phyloP scores from a whole-genome alignment of 352 stramenopile species.

The Phytopythium vexans region DNA sequence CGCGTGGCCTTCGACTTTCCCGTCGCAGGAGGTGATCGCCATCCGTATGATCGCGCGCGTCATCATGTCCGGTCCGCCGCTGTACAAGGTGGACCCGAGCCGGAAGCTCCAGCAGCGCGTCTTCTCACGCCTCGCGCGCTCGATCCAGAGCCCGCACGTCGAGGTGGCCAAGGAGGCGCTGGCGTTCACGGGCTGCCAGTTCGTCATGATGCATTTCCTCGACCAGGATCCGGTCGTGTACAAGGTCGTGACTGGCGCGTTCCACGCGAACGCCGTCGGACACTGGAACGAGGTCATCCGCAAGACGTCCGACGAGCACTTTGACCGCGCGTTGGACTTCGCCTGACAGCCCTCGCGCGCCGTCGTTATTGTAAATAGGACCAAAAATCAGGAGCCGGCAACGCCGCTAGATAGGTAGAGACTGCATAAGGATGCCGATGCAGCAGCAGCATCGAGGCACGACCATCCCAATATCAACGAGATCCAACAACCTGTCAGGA shows the following conservation, averaged over 20 bases:
- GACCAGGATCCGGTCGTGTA: slow-evolving; percentile 63
- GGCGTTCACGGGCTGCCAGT: slow-evolving; percentile 81
- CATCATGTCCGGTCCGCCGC: slow-evolving; percentile 74
- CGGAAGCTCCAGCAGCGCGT: slow-evolving; percentile 36
- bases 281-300: slow-evolving; percentile 80
- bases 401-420: not conserved
- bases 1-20: slow-evolving; percentile 65
- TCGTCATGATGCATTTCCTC: slow-evolving; percentile 75
- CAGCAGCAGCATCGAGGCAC: too few relatives aligned
- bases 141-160: slow-evolving; percentile 54
- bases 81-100: slow-evolving; percentile 39
- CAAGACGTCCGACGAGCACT: slow-evolving; percentile 60
- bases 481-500: too few relatives aligned
- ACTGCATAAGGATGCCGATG: not conserved
- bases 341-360: slow-evolving; percentile 18
- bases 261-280: slow-evolving; percentile 51
- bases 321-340: slow-evolving; percentile 78
- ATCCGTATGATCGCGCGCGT: slow-evolving; percentile 83
- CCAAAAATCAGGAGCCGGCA: too few relatives aligned
- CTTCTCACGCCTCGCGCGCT: slow-evolving; percentile 57
- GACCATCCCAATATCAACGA: too few relatives aligned
- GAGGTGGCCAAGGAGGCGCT: slow-evolving; percentile 80
- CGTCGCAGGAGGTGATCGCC: slow-evolving; percentile 65
- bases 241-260: slow-evolving; percentile 50
- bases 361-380: too few relatives aligned